Evolutionary conservation across 2,329 filamentous ascomycete genomes (phyloP).

Genomic region (Aspergillus phoenicis): DNA sequence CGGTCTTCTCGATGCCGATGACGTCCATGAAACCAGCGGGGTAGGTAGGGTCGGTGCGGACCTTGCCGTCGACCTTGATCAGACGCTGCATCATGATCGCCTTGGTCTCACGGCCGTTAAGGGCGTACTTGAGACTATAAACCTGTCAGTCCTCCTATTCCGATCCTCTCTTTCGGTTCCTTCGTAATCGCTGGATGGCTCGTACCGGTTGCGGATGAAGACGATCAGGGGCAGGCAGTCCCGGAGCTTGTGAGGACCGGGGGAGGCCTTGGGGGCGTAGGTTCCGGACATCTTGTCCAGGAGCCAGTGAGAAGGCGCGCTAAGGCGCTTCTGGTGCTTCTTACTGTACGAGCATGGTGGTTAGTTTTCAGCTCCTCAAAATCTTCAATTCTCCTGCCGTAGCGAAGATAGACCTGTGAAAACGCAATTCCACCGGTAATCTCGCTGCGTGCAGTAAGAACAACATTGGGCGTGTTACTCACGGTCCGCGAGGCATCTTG

Average conservation of each 20-base stretch:
- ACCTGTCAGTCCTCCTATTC: constrained; percentile 17
- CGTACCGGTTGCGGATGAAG: constrained; percentile 79
- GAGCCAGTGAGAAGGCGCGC: constrained; percentile 99
- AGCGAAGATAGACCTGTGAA: neutral
- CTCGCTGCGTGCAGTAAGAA: neutral
- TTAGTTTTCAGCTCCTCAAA: constrained; percentile 25
- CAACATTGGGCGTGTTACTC: constrained; percentile 41
- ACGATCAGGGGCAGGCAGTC: constrained; percentile 99
- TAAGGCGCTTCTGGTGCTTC: constrained; percentile 99
- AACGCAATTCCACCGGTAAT: neutral
- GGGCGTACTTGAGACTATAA: constrained; percentile 96
- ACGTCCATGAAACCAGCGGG: constrained; percentile 99
- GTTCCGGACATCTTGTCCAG: constrained; percentile 98
- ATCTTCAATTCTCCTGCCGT: neutral
- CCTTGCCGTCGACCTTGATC: constrained; percentile 99
- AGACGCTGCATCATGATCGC: constrained; percentile 99
- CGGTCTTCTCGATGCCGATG: constrained; percentile 98
- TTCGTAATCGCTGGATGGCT: constrained; percentile 10
- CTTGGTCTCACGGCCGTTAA: constrained; percentile 97
- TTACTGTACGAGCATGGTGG: constrained; percentile 62
- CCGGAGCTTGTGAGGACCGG: constrained; percentile 98
- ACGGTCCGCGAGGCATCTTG: constrained; percentile 62
- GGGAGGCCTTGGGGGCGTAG: constrained; percentile 70
- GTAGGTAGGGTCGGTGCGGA: constrained; percentile 98
- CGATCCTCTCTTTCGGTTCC: neutral